Percentiles rank a stretch among this genome's conserved stretches.
These are phyloP conservation scores for Phytophthora tubulina DNA, from an alignment of 352 stramenopile species.

Conservation along the genomic window DNA sequence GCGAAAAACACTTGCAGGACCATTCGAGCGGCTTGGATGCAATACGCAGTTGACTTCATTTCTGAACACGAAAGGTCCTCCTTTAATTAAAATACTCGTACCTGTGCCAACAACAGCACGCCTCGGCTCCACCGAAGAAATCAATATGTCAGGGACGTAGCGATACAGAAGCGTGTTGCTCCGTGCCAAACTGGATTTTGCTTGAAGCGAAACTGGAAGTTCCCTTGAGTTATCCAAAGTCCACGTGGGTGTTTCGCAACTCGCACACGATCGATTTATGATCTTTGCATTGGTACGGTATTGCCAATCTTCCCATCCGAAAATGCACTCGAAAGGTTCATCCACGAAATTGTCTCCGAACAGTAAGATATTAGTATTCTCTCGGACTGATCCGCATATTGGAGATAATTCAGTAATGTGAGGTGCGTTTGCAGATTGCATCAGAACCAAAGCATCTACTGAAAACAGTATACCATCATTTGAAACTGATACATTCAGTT, in stretches of 20 bases:
- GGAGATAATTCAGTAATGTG: conserved; percentile 37
- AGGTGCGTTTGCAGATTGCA: conserved; percentile 11
- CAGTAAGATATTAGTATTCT: conserved; percentile 32
- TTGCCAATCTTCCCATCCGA: conserved; percentile 47
- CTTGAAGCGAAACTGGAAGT: conserved; percentile 45
- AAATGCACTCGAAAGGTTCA: conserved; percentile 41
- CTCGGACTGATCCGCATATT: conserved; percentile 31
- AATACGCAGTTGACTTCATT: conserved; percentile 34
- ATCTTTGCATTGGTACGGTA: conserved; percentile 16
- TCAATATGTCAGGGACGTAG: conserved; percentile 34
- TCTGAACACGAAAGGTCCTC: conserved; percentile 38
- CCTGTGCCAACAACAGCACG: conserved; percentile 23
- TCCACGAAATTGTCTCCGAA: conserved; percentile 27
- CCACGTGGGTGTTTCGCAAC: conserved; percentile 45
- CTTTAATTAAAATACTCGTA: conserved; percentile 33
- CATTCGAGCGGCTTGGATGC: not conserved
- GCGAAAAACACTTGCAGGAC: conserved; percentile 5
- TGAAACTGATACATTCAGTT: conserved; percentile 42
- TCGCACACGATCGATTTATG: conserved; percentile 36
- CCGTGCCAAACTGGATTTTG: conserved; percentile 6
- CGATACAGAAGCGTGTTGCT: conserved; percentile 59
- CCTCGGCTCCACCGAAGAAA: conserved; percentile 37
- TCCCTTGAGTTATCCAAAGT: conserved; percentile 25
- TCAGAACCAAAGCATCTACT: not conserved
- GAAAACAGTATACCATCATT: conserved; percentile 52